phyloP scores from a whole-genome alignment of 2,329 filamentous ascomycete species.

The Fusarium pseudocircinatum region DNA sequence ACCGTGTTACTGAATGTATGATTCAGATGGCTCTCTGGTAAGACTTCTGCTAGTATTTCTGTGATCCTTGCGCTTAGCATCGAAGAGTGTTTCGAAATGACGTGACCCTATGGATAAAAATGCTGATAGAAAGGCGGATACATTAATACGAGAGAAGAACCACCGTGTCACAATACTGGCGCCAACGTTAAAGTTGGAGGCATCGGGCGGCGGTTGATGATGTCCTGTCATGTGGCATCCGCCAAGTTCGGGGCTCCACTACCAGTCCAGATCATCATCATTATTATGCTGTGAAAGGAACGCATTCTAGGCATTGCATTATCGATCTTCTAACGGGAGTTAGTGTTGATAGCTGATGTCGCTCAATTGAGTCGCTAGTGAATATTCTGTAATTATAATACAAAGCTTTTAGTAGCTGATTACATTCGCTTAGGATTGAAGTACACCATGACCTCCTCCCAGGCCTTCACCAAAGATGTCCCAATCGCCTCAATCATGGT shows the following conservation, averaged over 20 bases:
- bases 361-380: background rate
- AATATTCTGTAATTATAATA: background rate
- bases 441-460: conserved; percentile 50
- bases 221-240: background rate
- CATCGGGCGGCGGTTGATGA: background rate
- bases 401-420: background rate
- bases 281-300: background rate
- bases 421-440: conserved; percentile 50
- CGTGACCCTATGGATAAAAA: background rate
- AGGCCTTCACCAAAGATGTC: conserved; percentile 44
- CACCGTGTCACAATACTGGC: background rate
- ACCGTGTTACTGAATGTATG: background rate
- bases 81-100: background rate
- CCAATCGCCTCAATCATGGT: conserved; percentile 46
- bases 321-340: too few species aligned
- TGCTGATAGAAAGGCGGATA: background rate
- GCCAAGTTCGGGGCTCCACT: background rate
- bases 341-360: too few species aligned
- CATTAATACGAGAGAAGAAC: background rate
- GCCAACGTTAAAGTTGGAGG: background rate
- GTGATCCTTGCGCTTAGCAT: too few species aligned
- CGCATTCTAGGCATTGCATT: background rate
- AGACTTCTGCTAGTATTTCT: fast-evolving
- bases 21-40: background rate
- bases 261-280: background rate